Conservation (phyloP, 352 stramenopile species). For the Globisporangium nodosum region DNA sequence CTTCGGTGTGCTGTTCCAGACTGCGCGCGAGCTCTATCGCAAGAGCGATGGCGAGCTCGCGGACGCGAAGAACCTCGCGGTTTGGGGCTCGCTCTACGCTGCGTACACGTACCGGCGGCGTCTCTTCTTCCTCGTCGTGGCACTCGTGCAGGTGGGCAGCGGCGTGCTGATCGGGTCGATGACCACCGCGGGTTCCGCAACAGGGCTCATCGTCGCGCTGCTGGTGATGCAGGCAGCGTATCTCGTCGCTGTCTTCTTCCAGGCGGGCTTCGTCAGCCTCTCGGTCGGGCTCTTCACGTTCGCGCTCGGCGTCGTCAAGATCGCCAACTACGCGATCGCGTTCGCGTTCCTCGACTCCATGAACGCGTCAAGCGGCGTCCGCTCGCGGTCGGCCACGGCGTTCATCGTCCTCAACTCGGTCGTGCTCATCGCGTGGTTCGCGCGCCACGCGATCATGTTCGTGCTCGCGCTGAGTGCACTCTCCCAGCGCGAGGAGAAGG, state of each 20-base stretch:
- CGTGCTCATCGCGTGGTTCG: constrained; percentile 52
- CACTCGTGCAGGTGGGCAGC: constrained; percentile 43
- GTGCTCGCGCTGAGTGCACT: constrained; percentile 4
- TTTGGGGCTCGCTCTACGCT: constrained; percentile 56
- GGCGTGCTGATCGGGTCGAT: constrained; percentile 53
- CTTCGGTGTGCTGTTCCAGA: constrained; percentile 31
- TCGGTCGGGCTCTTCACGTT: constrained; percentile 46
- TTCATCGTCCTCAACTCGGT: constrained; percentile 69
- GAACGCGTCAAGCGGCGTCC: constrained; percentile 27
- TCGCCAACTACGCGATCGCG: constrained; percentile 49
- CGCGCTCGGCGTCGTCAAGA: constrained; percentile 39
- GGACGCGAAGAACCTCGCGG: constrained; percentile 46
- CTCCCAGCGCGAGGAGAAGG: constrained; percentile 2
- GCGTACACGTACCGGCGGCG: constrained; percentile 57
- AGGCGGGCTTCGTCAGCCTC: constrained; percentile 34
- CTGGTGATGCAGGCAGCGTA: constrained; percentile 50
- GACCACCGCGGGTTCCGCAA: constrained; percentile 18
- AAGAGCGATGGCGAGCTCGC: constrained; percentile 46
- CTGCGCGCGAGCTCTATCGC: constrained; percentile 31
- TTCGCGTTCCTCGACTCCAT: constrained; percentile 52
- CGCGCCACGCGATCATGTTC: constrained; percentile 56
- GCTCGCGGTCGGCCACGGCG: constrained; percentile 32
- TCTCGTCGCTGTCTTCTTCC: constrained; percentile 34
- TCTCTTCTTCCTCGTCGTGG: constrained; percentile 58
- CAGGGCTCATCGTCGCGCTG: constrained; percentile 40